Conservation (phyloP, 257 asterid species). For the Petrea volubilis region DNA sequence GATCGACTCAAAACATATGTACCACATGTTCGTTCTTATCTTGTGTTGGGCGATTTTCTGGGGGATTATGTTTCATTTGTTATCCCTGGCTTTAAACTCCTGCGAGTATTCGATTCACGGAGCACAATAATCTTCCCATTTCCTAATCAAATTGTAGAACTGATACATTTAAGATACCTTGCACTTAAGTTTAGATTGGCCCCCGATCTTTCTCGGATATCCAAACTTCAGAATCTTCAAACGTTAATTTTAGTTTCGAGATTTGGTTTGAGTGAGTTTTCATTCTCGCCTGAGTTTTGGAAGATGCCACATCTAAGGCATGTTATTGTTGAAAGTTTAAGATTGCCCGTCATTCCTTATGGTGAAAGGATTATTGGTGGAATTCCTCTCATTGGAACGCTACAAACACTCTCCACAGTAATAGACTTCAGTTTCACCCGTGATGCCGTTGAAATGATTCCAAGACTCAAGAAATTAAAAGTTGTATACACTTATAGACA, state of each 20-base stretch:
- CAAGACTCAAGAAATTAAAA: neutral
- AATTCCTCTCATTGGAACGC: neutral
- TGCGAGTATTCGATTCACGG: neutral
- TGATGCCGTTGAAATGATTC: neutral
- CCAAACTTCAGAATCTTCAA: neutral
- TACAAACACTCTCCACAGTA: neutral
- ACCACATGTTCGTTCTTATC: neutral
- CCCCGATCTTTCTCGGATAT: neutral
- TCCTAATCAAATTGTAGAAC: neutral
- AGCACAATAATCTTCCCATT: no score
- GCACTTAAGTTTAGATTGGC: neutral
- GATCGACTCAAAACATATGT: neutral
- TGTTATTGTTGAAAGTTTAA: neutral
- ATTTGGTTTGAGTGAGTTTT: neutral
- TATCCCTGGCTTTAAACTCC: no score
- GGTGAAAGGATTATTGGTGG: no score
- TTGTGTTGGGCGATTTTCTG: neutral
- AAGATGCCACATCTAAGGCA: neutral
- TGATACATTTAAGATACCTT: neutral
- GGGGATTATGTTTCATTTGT: no score
- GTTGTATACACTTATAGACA: neutral
- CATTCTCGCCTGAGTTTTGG: neutral
- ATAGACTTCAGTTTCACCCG: neutral
- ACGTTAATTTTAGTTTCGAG: neutral
- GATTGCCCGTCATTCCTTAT: neutral